Base-by-base conservation (phyloP, 257 asterid species). In the Osmanthus fragrans region DNA sequence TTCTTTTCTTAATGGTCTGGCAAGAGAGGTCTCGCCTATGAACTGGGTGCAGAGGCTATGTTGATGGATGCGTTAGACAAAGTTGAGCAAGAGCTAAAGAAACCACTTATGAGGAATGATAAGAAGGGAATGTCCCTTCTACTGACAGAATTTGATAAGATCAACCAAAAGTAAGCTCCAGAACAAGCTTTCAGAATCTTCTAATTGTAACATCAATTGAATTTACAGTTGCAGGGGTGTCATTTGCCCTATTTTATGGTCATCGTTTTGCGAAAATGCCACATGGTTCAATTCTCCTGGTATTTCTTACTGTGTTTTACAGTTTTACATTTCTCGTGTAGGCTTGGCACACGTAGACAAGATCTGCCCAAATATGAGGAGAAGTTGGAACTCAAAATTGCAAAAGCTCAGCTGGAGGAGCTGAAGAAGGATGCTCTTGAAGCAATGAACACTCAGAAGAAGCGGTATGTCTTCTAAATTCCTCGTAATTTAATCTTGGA, bases 401-500 rank as follows among this genome's bases (percentile, higher is more conserved):
- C 99, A 3, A 93, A 91, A 86, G 98, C 97, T 37, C 98, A 95
- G 70, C 84, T 93, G 60, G 96, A 88, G 80, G 97, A 91, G 81
- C 84, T 95, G 87, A 87, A 92, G 86, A 94, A 94, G 89, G 97
- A 92, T 39, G 91, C 88, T 40, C 4, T 84, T 73, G 98, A 95
- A 79, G 99, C 98, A 77, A 95, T 95, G 99, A 97, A 91, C 36
- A 88, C 98, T 73, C 98, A 95, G 83, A 91, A 89, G 90, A 93
- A 93, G 84, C 70, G 93, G 97, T 94, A 87, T 66, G 32, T 45
- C 58, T 39, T 74, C 75, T 78, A 49, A 67, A 68, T 27, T 25
- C 4, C 15, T 1, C 23, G 5, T 36, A 10, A 5, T 65, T 40
- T 36, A 10, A 36, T 36, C 49, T 40, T 40, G 49, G 25, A 73